Evolutionary conservation across 1,284 basidiomycete genomes (phyloP).

Genomic region (Ustilago xerochloae): DNA sequence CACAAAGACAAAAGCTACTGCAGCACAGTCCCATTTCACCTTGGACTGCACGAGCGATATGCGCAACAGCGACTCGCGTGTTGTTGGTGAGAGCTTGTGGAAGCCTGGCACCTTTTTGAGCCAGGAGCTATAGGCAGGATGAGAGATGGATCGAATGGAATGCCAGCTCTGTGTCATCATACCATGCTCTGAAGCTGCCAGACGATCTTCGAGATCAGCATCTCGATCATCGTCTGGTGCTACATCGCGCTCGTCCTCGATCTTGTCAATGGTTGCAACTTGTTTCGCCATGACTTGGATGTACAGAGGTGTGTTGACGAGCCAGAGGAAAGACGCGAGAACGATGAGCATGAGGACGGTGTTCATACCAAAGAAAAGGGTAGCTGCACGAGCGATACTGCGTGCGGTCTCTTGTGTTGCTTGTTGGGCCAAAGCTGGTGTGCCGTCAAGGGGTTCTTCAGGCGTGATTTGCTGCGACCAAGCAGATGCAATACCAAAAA

Average conservation of each 20-base stretch:
- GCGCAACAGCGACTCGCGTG: conserved; percentile 39
- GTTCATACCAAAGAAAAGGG: conserved; percentile 52
- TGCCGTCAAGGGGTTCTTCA: not conserved
- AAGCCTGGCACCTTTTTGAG: conserved; percentile 47
- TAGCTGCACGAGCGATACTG: conserved; percentile 45
- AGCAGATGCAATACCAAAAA: conserved; percentile 55
- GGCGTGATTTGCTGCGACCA: conserved; percentile 32
- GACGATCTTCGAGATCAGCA: conserved; percentile 17
- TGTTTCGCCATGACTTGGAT: conserved; percentile 51
- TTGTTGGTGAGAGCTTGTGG: conserved; percentile 25
- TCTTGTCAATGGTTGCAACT: conserved; percentile 42
- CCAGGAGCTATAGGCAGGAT: conserved; percentile 39
- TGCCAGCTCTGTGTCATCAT: conserved; percentile 51
- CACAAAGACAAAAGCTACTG: conserved; percentile 44
- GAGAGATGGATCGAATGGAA: conserved; percentile 43
- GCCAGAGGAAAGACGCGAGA: conserved; percentile 40
- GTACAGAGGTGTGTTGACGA: conserved; percentile 38
- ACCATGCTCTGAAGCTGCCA: conserved; percentile 7
- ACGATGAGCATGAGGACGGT: conserved; percentile 40
- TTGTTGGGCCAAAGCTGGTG: conserved; percentile 1
- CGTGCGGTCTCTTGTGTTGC: conserved; percentile 24
- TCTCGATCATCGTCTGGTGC: conserved; percentile 1
- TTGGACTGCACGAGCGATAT: conserved; percentile 52
- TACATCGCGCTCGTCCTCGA: conserved; percentile 25
- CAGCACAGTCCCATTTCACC: conserved; percentile 45